phyloP scores from a whole-genome alignment of 202 grass and related monocot genomes.

The Digitaria exilis region DNA sequence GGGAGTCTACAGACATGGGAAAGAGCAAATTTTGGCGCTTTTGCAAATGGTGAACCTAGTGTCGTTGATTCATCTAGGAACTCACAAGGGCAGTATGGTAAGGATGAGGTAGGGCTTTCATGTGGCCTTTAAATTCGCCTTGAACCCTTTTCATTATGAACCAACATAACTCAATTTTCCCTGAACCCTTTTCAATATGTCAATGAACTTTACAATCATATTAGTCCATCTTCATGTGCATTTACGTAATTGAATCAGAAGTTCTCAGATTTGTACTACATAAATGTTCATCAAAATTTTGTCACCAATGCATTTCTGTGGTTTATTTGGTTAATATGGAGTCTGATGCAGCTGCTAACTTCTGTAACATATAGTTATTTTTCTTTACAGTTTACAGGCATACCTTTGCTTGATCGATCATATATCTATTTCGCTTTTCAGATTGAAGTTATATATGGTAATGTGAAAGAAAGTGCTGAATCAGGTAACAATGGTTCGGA shows the following conservation, averaged over 20 bases:
- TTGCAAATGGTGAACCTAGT: constrained; percentile 55
- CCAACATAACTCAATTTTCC: background rate
- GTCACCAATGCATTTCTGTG: background rate
- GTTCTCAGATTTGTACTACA: background rate
- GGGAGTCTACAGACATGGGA: constrained; percentile 94
- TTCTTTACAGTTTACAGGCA: constrained; percentile 6
- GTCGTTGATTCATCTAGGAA: constrained; percentile 69
- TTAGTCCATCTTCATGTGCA: background rate
- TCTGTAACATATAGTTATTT: background rate
- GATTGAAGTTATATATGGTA: constrained; percentile 75
- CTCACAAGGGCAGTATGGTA: constrained; percentile 82
- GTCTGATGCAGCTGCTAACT: background rate
- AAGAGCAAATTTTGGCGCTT: constrained; percentile 68
- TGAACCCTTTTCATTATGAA: too few relatives aligned
- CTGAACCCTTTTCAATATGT: background rate
- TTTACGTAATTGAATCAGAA: background rate
- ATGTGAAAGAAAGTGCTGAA: constrained; percentile 64
- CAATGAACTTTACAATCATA: background rate
- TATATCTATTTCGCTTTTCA: constrained; percentile 40
- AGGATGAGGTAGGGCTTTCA: constrained; percentile 65
- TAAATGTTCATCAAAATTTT: background rate
- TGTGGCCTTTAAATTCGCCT: too few relatives aligned
- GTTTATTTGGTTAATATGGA: constrained; percentile 23
- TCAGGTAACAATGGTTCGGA: constrained; percentile 52
- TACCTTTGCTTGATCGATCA: background rate